Evolutionary conservation across 1,284 basidiomycete species (phyloP).

Genomic region (Ustilago nuda): DNA sequence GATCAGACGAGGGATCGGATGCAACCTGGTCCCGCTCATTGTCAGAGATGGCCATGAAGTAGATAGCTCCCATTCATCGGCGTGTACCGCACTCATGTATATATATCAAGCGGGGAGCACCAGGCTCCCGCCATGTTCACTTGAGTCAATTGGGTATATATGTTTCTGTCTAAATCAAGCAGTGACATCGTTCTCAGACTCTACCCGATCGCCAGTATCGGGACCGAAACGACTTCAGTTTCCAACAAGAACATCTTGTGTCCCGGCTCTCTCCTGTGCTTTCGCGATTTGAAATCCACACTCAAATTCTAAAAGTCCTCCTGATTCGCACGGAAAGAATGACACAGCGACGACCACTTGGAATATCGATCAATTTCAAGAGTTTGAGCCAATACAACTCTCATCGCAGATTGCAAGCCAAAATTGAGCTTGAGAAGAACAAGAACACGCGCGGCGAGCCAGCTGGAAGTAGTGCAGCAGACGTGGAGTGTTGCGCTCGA

Average conservation of each 20-base stretch:
- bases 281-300: constrained; percentile 17
- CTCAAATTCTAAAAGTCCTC: constrained; percentile 1
- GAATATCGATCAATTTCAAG: constrained; percentile 22
- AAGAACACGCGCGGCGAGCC: constrained; percentile 12
- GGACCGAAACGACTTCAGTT: no score
- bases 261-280: constrained; percentile 22
- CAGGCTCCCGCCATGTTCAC: no score
- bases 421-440: background rate
- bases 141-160: no score
- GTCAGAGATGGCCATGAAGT: no score
- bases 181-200: no score
- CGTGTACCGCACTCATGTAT: no score
- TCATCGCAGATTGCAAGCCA: constrained; percentile 14
- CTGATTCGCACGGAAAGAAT: constrained; percentile 29
- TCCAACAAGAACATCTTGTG: background rate
- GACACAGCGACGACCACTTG: background rate
- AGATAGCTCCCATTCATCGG: no score
- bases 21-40: no score
- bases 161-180: no score
- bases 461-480: background rate
- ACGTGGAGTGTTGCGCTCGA: constrained; percentile 48
- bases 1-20: no score
- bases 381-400: background rate
- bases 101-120: no score
- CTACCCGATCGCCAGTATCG: no score